phyloP scores from a whole-genome alignment of 495 filamentous ascomycete genomes.

The Rostrohypoxylon terebratum region DNA sequence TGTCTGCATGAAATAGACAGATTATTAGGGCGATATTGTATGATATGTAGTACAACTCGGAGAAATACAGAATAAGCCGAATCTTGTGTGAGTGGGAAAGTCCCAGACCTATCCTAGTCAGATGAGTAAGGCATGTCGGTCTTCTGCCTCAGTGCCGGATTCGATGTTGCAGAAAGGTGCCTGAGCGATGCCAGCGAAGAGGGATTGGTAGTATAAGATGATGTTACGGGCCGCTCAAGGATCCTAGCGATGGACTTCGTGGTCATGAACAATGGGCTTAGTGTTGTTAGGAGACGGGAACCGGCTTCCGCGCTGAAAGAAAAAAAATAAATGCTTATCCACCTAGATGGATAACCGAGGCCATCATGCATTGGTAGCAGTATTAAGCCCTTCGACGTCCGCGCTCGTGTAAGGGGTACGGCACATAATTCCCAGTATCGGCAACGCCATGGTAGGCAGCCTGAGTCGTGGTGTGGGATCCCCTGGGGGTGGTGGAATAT shows the following conservation, averaged over 20 bases:
- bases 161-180: slow-evolving; percentile 18
- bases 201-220: slow-evolving; percentile 32
- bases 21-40: slow-evolving; percentile 4
- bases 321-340: slow-evolving; percentile 7
- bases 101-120: not conserved
- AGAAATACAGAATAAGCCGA: slow-evolving; percentile 15
- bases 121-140: slow-evolving; percentile 9
- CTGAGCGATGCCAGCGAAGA: slow-evolving; percentile 13
- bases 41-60: slow-evolving; percentile 27
- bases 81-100: not conserved
- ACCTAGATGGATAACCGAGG: not conserved
- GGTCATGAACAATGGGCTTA: slow-evolving; percentile 9
- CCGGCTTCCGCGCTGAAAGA: slow-evolving; percentile 13
- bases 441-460: not conserved
- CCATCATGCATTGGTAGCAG: not conserved
- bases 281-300: slow-evolving; percentile 15
- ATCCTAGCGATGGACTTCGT: slow-evolving; percentile 11
- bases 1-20: slow-evolving; percentile 46
- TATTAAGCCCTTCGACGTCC: slow-evolving; percentile 23
- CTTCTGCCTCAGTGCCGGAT: slow-evolving; percentile 16
- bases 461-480: slow-evolving; percentile 4
- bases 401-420: slow-evolving; percentile 33
- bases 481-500: slow-evolving; percentile 23
- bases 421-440: slow-evolving; percentile 32
- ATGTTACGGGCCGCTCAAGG: slow-evolving; percentile 32